Evolutionary conservation across 2,329 filamentous ascomycete species (phyloP), one percentile per base, ranked within the genome.

Genomic region (Sporothrix euskadiensis): DNA sequence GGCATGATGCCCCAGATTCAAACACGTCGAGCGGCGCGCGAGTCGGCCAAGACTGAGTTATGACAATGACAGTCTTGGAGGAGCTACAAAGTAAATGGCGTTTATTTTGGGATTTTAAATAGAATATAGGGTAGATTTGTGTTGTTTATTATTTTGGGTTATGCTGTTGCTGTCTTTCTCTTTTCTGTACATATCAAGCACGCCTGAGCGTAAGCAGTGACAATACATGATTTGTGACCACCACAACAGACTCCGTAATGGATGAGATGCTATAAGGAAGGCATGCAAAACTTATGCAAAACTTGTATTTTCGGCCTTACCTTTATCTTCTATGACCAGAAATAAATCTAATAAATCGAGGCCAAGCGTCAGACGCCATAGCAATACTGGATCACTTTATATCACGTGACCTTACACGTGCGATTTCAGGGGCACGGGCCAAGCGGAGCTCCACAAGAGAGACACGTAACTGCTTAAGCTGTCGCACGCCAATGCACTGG

Each of bases 401-500:
- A 26, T 26, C 74, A 75, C 71, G 69, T 75, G 74, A 61, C 3
- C 2, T 0, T 0, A 12, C 74, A 74, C 61, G 70, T 74, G 74
- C 12, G 0, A 30, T 22, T 56, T 54, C 56, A 65, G 32, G 56
- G 49, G 44, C 72, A 71, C 73, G 65, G 73, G 35, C 54, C 66
- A 32, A 12, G 49, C 69, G 70, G 30, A n/a, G 47, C 69, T 63
- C 75, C 71, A 66, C 70, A 69, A 63, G 57, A 74, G 71, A 76
- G 75, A 74, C 75, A 76, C 74, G 75, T 76, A 74, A 74, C 71
- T 65, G 71, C 71, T 71, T 69, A 72, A 74, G 73, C 73, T 73
- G 61, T 47, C 44, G 68, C 72, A 72, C 54, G 72, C 72, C 59
- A 61, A 56, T 41, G 19, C 49, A 61, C 44, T 41, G 19, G 52